Conservation (phyloP, 345 rosid genomes). For the Dovyalis caffra region DNA sequence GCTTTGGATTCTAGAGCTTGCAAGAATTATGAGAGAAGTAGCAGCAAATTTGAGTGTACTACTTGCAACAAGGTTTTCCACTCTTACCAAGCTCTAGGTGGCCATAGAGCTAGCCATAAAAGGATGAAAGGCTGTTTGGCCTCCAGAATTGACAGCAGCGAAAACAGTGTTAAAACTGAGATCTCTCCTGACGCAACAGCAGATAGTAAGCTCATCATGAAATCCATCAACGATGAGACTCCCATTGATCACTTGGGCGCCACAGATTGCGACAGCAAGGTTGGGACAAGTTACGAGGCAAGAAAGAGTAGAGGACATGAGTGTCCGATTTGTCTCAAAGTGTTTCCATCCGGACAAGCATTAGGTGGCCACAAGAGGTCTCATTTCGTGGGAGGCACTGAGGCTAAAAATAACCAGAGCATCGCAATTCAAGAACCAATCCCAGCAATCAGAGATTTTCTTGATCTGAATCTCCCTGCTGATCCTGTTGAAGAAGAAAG, state of each 20-base stretch:
- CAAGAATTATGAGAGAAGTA: conserved; percentile 27
- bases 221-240: conserved; percentile 14
- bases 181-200: conserved; percentile 20
- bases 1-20: conserved; percentile 17
- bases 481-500: conserved; percentile 44
- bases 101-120: conserved; percentile 79
- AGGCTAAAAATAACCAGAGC: conserved; percentile 18
- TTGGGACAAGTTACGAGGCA: conserved; percentile 20
- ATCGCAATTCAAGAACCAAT: conserved; percentile 18
- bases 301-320: conserved; percentile 42
- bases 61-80: conserved; percentile 63
- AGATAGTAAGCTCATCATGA: too few relatives aligned
- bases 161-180: conserved; percentile 33
- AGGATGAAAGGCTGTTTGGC: conserved; percentile 40
- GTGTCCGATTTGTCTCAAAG: conserved; percentile 64
- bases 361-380: conserved; percentile 87
- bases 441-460: conserved; percentile 34
- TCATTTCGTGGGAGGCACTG: conserved; percentile 35
- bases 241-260: conserved; percentile 4
- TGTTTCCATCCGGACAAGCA: conserved; percentile 79
- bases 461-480: conserved; percentile 60
- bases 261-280: conserved; percentile 16
- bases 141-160: conserved; percentile 34
- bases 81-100: conserved; percentile 88
- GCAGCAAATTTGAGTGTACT: conserved; percentile 57